These are phyloP conservation scores for Dipodascus albidus DNA, from an alignment of 805 yeast genomes.

Conservation along the genomic window DNA sequence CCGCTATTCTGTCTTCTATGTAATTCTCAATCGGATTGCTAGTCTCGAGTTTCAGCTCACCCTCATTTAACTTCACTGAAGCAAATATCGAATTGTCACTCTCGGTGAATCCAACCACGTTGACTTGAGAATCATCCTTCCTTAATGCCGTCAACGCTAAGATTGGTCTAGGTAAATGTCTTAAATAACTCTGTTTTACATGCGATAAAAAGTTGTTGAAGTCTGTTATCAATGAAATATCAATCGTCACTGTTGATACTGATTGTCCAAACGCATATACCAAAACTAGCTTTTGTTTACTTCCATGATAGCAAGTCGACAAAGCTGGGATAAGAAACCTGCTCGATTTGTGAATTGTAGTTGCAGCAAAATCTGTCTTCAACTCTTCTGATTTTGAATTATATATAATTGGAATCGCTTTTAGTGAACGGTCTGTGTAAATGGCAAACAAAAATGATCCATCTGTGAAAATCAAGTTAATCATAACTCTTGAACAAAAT, in stretches of 20 bases:
- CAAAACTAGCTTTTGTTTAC: not conserved
- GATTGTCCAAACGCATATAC: not conserved
- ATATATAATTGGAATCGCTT: not conserved
- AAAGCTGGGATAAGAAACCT: not conserved
- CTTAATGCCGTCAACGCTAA: not conserved
- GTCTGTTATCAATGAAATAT: not conserved
- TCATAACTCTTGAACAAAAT: not conserved
- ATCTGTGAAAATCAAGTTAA: not conserved
- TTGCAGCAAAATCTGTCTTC: not conserved
- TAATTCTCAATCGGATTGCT: not conserved
- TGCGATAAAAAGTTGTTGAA: not conserved
- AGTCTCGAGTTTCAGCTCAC: slow-evolving; percentile 7
- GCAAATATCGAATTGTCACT: not conserved
- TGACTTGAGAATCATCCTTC: not conserved
- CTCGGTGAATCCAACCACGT: not conserved
- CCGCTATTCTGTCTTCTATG: slow-evolving; percentile 1
- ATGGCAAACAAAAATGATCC: not conserved
- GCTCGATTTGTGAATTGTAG: not conserved
- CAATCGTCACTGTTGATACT: not conserved
- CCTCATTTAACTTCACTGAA: slow-evolving; percentile 1
- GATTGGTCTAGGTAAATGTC: not conserved
- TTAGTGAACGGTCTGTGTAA: not conserved
- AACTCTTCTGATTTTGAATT: not conserved
- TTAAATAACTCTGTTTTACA: not conserved
- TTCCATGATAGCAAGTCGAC: not conserved